phyloP scores from a whole-genome alignment of 139 green algal species.

The Pedinophyceae sp. region DNA sequence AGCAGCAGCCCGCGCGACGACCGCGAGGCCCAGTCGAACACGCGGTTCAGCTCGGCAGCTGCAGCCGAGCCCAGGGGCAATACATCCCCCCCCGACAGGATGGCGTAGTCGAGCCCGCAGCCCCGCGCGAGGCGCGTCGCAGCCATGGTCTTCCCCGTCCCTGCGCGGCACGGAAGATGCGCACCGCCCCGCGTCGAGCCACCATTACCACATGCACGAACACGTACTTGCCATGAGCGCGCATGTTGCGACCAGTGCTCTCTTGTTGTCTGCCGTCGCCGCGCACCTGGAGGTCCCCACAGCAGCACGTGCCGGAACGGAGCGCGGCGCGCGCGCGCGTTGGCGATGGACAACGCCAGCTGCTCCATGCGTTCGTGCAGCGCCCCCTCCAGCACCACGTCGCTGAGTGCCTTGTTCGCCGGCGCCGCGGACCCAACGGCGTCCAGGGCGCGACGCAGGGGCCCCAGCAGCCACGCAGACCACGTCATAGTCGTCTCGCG shows the following conservation, averaged over 20 bases:
- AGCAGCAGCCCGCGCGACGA: constrained; percentile 8
- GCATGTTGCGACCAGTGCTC: not conserved
- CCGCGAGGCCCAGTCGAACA: constrained; percentile 14
- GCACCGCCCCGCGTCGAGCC: not conserved
- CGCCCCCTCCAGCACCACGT: not conserved
- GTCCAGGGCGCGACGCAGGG: no score
- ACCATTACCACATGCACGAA: no score
- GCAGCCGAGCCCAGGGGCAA: constrained; percentile 9
- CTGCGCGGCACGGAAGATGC: not conserved
- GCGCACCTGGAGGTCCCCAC: no score
- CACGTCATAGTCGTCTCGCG: not conserved
- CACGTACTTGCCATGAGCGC: not conserved
- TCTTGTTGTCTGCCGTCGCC: no score
- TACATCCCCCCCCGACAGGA: constrained; percentile 18
- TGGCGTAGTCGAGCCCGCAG: constrained; percentile 13
- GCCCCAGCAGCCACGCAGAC: no score
- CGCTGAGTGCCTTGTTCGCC: not conserved
- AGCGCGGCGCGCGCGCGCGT: not conserved
- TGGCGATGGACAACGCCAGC: not conserved
- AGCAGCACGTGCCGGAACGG: constrained; percentile 16
- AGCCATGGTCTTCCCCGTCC: constrained; percentile 16
- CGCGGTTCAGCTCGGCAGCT: constrained; percentile 9
- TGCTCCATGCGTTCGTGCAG: not conserved
- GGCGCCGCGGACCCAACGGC: no score
- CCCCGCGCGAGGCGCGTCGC: constrained; percentile 7